Conservation (phyloP, 2,329 filamentous ascomycete species). For the Aspergillus niger region DNA sequence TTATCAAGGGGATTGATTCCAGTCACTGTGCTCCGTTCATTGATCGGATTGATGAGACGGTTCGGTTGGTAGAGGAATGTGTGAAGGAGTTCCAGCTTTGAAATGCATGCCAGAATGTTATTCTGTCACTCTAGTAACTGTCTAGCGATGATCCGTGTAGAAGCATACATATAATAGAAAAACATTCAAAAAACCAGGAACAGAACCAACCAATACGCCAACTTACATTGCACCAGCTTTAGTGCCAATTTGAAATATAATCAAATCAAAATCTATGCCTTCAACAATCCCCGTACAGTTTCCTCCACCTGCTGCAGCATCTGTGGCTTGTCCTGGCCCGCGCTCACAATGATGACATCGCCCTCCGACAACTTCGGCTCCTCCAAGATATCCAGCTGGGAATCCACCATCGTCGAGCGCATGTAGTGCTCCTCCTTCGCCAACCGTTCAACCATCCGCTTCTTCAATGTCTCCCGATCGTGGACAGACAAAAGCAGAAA, state of each 20-base stretch:
- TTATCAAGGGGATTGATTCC: slow-evolving; percentile 21
- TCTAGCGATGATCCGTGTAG: no score
- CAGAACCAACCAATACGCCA: no score
- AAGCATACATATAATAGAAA: no score
- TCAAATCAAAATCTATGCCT: neutral
- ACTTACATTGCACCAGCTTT: no score
- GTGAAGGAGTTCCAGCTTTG: neutral
- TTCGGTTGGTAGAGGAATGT: neutral
- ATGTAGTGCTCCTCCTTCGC: slow-evolving; percentile 52
- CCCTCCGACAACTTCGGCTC: slow-evolving; percentile 45
- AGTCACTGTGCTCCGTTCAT: slow-evolving; percentile 21
- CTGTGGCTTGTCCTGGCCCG: slow-evolving; percentile 9
- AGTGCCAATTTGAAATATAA: no score
- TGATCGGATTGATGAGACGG: slow-evolving; percentile 5
- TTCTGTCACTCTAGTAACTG: neutral
- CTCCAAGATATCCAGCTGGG: slow-evolving; percentile 54
- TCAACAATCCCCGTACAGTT: neutral
- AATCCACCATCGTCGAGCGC: slow-evolving; percentile 56
- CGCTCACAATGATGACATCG: slow-evolving; percentile 25
- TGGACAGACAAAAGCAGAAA: slow-evolving; percentile 41
- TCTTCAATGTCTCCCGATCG: slow-evolving; percentile 41
- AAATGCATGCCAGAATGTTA: neutral
- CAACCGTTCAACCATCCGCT: slow-evolving; percentile 46
- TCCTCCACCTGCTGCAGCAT: slow-evolving; percentile 15
- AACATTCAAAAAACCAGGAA: no score